These are phyloP conservation scores for Penicillium canariense DNA, from an alignment of 495 filamentous ascomycete genomes.

Conservation along the genomic window DNA sequence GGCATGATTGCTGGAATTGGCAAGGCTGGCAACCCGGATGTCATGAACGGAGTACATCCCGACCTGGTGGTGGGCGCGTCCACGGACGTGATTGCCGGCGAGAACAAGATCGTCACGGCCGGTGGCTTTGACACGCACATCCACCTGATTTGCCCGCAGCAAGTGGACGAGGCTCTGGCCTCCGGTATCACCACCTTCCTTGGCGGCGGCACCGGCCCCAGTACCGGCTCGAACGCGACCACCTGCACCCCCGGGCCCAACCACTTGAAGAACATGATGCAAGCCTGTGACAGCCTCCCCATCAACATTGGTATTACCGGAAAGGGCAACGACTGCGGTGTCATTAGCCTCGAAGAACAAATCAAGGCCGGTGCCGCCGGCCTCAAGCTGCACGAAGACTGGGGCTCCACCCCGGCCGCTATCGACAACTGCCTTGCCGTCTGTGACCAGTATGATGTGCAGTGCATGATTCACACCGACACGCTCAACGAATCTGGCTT, in stretches of 20 bases:
- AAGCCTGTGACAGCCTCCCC: slow-evolving; percentile 82
- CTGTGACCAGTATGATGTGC: slow-evolving; percentile 88
- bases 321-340: slow-evolving; percentile 89
- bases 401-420: slow-evolving; percentile 88
- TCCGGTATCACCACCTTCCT: slow-evolving; percentile 91
- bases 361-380: slow-evolving; percentile 81
- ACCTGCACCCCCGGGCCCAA: slow-evolving; percentile 88
- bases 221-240: slow-evolving; percentile 90
- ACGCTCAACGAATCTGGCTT: slow-evolving; percentile 97
- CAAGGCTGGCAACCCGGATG: slow-evolving; percentile 94
- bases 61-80: slow-evolving; percentile 83
- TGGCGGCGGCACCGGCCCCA: slow-evolving; percentile 92
- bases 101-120: slow-evolving; percentile 89
- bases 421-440: slow-evolving; percentile 88
- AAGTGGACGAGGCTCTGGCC: slow-evolving; percentile 79
- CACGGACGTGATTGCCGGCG: slow-evolving; percentile 94
- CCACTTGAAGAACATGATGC: slow-evolving; percentile 90
- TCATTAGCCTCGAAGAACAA: slow-evolving; percentile 73
- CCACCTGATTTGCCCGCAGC: slow-evolving; percentile 96
- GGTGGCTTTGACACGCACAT: slow-evolving; percentile 93
- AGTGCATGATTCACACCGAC: slow-evolving; percentile 96
- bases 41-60: slow-evolving; percentile 84
- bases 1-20: slow-evolving; percentile 89
- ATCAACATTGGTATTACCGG: slow-evolving; percentile 93
- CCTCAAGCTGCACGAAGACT: slow-evolving; percentile 96